phyloP scores from a whole-genome alignment of 2,329 filamentous ascomycete genomes.

The Ceratocystis cubensis region DNA sequence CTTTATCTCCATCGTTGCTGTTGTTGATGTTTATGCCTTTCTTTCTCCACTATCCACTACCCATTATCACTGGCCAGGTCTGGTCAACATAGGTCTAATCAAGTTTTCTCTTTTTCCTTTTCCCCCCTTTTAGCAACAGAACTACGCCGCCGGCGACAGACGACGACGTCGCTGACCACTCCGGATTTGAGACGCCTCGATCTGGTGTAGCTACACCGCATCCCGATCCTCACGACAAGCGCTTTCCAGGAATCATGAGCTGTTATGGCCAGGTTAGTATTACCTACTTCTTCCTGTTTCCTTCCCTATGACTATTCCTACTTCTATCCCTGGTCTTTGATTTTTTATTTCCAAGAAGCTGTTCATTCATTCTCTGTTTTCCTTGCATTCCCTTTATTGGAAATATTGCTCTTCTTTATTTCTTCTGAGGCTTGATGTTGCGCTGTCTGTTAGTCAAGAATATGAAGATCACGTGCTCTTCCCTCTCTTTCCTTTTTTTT shows the following conservation, averaged over 20 bases:
- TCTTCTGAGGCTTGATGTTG: too few species aligned
- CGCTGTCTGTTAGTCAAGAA: too few species aligned
- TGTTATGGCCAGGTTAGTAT: conserved; percentile 98
- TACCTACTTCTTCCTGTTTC: conserved; percentile 48
- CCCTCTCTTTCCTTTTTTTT: not conserved
- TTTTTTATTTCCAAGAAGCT: too few species aligned
- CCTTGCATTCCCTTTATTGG: not conserved
- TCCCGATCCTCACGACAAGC: conserved; percentile 87
- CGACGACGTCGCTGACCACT: conserved; percentile 62
- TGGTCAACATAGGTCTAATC: conserved; percentile 1
- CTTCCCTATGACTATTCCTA: too few species aligned
- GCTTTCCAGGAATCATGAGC: conserved; percentile 88
- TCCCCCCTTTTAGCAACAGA: conserved; percentile 33
- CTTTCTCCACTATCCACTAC: not conserved
- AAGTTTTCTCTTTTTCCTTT: conserved; percentile 32
- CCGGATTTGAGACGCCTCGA: conserved; percentile 74
- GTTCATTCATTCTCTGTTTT: too few species aligned
- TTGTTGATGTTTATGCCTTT: conserved; percentile 20
- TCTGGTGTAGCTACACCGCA: conserved; percentile 87
- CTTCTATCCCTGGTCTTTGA: too few species aligned
- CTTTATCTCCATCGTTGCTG: conserved; percentile 25
- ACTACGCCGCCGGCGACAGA: conserved; percentile 42
- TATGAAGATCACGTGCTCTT: too few species aligned
- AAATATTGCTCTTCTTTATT: not conserved
- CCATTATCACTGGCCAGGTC: conserved; percentile 23